Evolutionary conservation across 2,329 filamentous ascomycete genomes (phyloP), one percentile per base, ranked within the genome.

Genomic region (Rachicladosporium sp.): DNA sequence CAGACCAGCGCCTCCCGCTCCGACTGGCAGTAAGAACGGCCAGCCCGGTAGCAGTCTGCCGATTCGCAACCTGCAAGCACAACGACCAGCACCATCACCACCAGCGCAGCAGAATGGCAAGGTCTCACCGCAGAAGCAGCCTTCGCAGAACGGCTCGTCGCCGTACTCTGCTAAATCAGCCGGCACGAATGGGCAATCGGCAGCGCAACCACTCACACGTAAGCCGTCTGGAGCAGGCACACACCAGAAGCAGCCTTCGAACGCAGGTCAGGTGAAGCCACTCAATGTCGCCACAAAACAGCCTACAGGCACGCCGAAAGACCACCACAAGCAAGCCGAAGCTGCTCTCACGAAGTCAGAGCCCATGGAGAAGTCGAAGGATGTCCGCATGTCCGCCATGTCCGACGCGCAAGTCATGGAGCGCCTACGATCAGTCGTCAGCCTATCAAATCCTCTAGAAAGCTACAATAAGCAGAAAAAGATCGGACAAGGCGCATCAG

Each of bases 401-500:
- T 84, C 85, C 7, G 91, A 98, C 65, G 82, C 74, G 48, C 89
- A 98, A 61, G 91, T 98, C 42, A 98, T 98, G 91, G 81, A 85
- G 49, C 91, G 87, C 58, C 73, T 98, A 39, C 83, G 88, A 58
- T 85, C 93, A 49, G 89, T 91, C 6, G 91, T 98, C 1, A 95
- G 88, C 46, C 93, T 93, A 61, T 87, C 94, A 44, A 88, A 93
- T 57, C 91, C 91, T 38, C 82, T 93, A 53, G 70, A 93, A 49
- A 94, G 88, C 15, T 98, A 98, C 68, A 89, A 88, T 55, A 98
- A 98, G 69, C 91, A 96, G 66, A 95, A 95, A 74, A 98, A 98
- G 73, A 96, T 98, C 62, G 91, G 91, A 12, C 91, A 98, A 62
- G 91, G 91, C 64, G 91, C 91, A 41, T 98, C 91, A 46, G 91